Base-by-base conservation (phyloP, 345 rosid species). In the Psidium guajava region DNA sequence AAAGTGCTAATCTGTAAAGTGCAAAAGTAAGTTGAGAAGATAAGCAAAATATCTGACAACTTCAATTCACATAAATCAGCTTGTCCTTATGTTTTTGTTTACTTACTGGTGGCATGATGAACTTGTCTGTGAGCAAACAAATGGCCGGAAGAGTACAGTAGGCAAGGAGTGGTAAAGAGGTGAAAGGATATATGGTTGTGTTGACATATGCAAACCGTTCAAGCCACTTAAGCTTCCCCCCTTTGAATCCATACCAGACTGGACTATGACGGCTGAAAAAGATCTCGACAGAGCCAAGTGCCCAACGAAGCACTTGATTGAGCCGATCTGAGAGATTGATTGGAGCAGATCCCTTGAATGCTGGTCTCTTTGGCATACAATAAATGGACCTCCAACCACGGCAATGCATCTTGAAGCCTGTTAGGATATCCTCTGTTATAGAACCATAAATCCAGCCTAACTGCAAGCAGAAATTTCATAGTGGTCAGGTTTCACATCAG, bases 381-480 rank as follows among this genome's bases (percentile, higher is more conserved):
- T 97, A 97, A 28, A 97, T 95, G 27, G 99, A 96, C 86, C 99
- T 95, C 98, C 99, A 97, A 56, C 99, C 98, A 73, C 99, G 98
- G 85, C 98, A 96, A 84, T 96, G 98, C 99, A 96, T 96, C 95
- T 97, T 96, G 91, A 98, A 98, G 28, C 99, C 99, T 73, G 98
- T 96, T 75, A 98, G 89, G 85, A 96, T 98, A 91, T 95, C 99
- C 89, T 98, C 99, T 84, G 98, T 96, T 82, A 98, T 98, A 56
- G 99, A 98, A 64, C 99, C 99, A 82, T 96, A 98, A 85, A 96
- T 98, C 99, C 99, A 95, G 59, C 99, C 98, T 83, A 95, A 93
- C 99, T 97, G 92, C 64, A 51, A 21, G 32, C 51, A 83, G 81
- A 86, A 85, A 84, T 69, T 69, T 61, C 44, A 16, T 36, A 51